A percentile compares a stretch with the other conserved stretches of the same genome.
Evolutionary conservation across 2,329 filamentous ascomycete species (phyloP).

Genomic region (Sporothrix curviconia): DNA sequence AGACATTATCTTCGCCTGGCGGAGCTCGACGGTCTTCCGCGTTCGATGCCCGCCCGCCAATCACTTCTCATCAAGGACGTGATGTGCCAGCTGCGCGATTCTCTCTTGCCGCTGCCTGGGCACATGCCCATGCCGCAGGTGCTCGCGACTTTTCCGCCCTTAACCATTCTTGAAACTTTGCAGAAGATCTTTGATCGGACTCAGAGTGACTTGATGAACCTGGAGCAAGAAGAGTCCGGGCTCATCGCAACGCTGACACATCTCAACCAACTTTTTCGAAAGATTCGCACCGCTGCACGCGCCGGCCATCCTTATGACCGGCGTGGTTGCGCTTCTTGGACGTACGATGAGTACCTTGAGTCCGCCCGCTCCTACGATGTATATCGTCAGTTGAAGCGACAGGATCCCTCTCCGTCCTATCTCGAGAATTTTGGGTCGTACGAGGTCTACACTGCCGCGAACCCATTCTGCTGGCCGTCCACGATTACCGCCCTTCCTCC

Average conservation of each 20-base stretch:
- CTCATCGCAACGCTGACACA: background rate
- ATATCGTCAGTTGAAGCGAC: slow-evolving; percentile 1
- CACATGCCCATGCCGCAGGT: background rate
- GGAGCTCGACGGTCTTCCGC: background rate
- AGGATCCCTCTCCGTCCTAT: background rate
- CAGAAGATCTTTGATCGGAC: slow-evolving; percentile 1
- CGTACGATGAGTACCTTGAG: background rate
- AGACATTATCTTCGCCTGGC: background rate
- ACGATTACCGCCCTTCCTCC: background rate
- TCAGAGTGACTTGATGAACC: background rate
- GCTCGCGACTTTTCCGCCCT: background rate
- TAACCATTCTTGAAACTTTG: background rate
- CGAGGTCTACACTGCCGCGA: background rate
- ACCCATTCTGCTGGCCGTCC: background rate
- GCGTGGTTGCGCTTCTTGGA: background rate
- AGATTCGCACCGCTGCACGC: background rate
- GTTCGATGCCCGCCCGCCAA: background rate
- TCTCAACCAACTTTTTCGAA: background rate
- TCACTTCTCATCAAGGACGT: background rate
- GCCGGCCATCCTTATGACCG: background rate
- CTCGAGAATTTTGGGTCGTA: slow-evolving; percentile 1
- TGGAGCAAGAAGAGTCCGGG: background rate
- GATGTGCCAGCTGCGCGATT: background rate
- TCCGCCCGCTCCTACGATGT: background rate
- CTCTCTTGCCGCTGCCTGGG: background rate